These are phyloP conservation scores for Tephrocybe sp. DNA, from an alignment of 768 basidiomycete species.

Conservation along the genomic window DNA sequence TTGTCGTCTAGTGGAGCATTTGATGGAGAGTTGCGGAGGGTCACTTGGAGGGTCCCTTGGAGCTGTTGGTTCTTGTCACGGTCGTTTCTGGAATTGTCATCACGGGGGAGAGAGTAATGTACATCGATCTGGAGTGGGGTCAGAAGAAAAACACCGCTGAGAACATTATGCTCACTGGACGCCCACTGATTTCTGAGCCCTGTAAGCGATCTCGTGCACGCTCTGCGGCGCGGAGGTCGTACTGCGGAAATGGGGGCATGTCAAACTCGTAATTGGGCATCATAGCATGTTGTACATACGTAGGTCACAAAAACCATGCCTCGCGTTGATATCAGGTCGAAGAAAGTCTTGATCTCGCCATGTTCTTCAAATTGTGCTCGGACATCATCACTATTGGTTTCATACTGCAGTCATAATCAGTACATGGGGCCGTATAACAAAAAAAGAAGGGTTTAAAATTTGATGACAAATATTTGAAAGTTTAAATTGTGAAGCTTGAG, in stretches of 20 bases:
- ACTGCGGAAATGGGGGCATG: conserved; percentile 50
- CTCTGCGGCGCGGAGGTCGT: conserved; percentile 90
- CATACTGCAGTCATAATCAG: conserved; percentile 57
- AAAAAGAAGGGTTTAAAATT: background rate
- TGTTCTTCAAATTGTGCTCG: conserved; percentile 86
- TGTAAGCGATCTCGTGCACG: conserved; percentile 89
- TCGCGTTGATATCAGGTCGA: conserved; percentile 89
- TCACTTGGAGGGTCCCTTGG: conserved; percentile 84
- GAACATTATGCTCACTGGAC: conserved; percentile 65
- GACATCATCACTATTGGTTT: conserved; percentile 84
- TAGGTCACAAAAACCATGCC: conserved; percentile 99
- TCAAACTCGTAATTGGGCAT: conserved; percentile 14
- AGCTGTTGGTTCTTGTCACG: conserved; percentile 86
- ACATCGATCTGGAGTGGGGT: conserved; percentile 82
- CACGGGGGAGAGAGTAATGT: conserved; percentile 93
- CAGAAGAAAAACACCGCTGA: conserved; percentile 18
- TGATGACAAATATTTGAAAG: background rate
- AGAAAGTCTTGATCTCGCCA: conserved; percentile 96
- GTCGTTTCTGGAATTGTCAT: conserved; percentile 69
- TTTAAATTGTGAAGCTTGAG: conserved; percentile 14
- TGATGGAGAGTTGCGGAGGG: conserved; percentile 67
- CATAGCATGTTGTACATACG: conserved; percentile 54
- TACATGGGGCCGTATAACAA: conserved; percentile 1
- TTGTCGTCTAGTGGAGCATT: conserved; percentile 76
- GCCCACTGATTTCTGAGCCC: conserved; percentile 81